These are phyloP conservation scores for Diaporthe capsici DNA, from an alignment of 2,329 filamentous ascomycete species.

Conservation along the genomic window DNA sequence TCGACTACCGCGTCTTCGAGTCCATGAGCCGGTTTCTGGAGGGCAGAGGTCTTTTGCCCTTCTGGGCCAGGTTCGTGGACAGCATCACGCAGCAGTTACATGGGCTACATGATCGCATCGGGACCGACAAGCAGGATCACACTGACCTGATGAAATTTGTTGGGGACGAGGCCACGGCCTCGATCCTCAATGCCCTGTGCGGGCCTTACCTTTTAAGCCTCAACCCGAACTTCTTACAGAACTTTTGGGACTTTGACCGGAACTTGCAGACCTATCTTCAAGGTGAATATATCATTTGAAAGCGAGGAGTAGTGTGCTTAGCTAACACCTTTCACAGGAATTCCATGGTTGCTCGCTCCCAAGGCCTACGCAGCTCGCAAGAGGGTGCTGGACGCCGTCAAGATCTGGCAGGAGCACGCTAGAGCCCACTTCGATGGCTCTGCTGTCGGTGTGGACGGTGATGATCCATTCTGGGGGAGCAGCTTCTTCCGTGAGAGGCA, in stretches of 20 bases:
- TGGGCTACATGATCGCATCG: background rate
- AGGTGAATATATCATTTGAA: background rate
- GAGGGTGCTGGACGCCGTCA: background rate
- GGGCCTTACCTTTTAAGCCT: background rate
- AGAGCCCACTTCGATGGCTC: background rate
- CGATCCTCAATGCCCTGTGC: background rate
- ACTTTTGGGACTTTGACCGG: background rate
- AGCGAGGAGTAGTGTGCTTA: fast-evolving
- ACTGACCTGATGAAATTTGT: background rate
- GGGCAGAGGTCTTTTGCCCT: background rate
- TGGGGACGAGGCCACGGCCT: background rate
- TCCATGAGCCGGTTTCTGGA: background rate
- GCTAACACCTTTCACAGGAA: background rate
- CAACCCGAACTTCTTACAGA: background rate
- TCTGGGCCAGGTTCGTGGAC: background rate
- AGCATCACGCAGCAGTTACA: background rate
- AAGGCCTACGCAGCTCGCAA: background rate
- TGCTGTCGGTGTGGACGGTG: background rate
- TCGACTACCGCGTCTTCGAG: background rate
- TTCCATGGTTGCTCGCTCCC: background rate
- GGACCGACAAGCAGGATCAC: background rate
- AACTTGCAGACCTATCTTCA: conserved; percentile 11
- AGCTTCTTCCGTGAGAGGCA: conserved; percentile 3
- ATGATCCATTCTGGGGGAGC: conserved; percentile 13
- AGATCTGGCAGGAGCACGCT: background rate